phyloP scores from a whole-genome alignment of 768 basidiomycete genomes.

The Amanita rubescens region DNA sequence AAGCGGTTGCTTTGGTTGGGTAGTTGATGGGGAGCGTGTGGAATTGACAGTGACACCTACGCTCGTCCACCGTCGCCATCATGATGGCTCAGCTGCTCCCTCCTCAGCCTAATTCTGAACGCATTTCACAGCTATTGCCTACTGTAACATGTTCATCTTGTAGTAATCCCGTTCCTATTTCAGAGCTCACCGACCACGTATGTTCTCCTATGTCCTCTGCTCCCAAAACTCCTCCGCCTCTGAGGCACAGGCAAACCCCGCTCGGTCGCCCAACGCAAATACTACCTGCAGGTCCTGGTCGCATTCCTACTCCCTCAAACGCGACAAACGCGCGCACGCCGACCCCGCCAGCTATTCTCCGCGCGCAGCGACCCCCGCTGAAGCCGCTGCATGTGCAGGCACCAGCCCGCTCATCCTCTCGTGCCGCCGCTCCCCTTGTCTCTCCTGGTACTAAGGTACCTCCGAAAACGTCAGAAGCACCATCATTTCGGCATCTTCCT shows the following conservation, averaged over 20 bases:
- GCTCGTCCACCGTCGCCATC: neutral
- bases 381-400: slow-evolving; percentile 11
- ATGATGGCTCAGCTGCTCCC: slow-evolving; percentile 9
- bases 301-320: neutral
- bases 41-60: neutral
- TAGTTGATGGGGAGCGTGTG: slow-evolving; percentile 29
- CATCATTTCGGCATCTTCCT: slow-evolving; percentile 7
- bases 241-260: neutral
- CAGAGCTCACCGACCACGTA: slow-evolving; percentile 70
- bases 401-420: too few relatives aligned
- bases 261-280: slow-evolving; percentile 2
- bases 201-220: slow-evolving; percentile 32
- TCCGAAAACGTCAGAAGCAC: slow-evolving; percentile 4
- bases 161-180: slow-evolving; percentile 58
- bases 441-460: too few relatives aligned
- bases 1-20: slow-evolving; percentile 89
- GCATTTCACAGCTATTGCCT: slow-evolving; percentile 74
- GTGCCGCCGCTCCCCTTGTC: slow-evolving; percentile 1
- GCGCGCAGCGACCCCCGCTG: slow-evolving; percentile 17
- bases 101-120: slow-evolving; percentile 23
- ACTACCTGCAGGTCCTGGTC: slow-evolving; percentile 7
- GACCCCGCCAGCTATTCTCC: slow-evolving; percentile 6
- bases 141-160: slow-evolving; percentile 84
- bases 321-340: neutral
- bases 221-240: neutral